Percentiles rank a stretch among this genome's conserved stretches.
Evolutionary conservation across 106 monocot genomes (phyloP).

Genomic region (Posidonia australis): DNA sequence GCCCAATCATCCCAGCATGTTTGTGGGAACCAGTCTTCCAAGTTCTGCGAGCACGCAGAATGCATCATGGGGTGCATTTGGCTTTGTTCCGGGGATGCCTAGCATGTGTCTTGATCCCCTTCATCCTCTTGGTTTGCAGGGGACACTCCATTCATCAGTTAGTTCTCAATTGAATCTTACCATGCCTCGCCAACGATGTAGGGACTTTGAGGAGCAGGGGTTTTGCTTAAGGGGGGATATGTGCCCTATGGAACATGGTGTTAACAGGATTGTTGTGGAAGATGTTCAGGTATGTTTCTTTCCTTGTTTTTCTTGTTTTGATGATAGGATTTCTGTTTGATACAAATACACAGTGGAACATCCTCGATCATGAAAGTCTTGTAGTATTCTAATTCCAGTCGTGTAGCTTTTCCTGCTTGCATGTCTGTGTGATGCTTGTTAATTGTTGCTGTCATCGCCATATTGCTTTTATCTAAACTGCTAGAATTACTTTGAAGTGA

Average conservation of each 20-base stretch:
- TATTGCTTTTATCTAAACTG: too few species aligned
- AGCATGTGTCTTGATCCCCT: conserved; percentile 76
- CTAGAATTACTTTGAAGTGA: too few species aligned
- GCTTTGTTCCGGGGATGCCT: conserved; percentile 75
- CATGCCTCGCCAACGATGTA: conserved; percentile 76
- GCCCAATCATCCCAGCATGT: conserved; percentile 42
- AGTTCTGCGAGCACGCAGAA: conserved; percentile 43
- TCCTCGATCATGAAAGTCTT: too few species aligned
- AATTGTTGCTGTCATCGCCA: too few species aligned
- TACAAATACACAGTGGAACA: too few species aligned
- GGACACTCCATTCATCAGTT: conserved; percentile 34
- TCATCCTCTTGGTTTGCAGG: conserved; percentile 55
- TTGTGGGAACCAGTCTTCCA: conserved; percentile 44
- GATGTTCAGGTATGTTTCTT: conserved; percentile 72
- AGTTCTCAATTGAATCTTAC: conserved; percentile 50
- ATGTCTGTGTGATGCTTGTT: too few species aligned
- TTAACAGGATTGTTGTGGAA: conserved; percentile 96
- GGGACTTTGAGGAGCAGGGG: conserved; percentile 95
- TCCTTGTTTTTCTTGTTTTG: conserved; percentile 8
- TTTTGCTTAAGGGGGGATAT: conserved; percentile 98
- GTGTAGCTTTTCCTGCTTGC: too few species aligned
- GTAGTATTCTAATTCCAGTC: too few species aligned
- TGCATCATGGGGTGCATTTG: conserved; percentile 76
- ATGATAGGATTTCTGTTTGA: not conserved
- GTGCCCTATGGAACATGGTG: conserved; percentile 99